Base-by-base conservation (phyloP, 768 basidiomycete genomes). In the Termitomyces sp. region DNA sequence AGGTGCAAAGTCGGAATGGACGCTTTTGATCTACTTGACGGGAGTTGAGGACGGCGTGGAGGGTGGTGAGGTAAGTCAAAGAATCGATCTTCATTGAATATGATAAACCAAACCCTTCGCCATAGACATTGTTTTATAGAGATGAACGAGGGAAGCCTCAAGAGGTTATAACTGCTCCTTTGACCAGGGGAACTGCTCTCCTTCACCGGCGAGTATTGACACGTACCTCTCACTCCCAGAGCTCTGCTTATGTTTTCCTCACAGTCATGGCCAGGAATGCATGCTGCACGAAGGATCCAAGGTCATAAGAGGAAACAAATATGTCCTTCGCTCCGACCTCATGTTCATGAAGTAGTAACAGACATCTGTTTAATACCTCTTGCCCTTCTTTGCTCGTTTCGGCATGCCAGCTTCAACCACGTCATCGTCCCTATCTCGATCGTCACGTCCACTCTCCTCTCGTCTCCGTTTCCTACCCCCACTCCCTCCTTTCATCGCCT, bases 371-470 rank as follows among this genome's bases (percentile, higher is more conserved):
- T 77, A 74, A 28, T 75, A 71, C 68, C 79, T 88, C 16, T 43
- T 42, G 14, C 64, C 67, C 58, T 70, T 75, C 66, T 79, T 86
- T 73, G 82, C 85, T 55, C 74, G 73, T 42, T 64, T 72, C 16
- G 92, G 91, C 82, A 96, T 85, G 2, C 94, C 95, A 44, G 91
- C 94, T 72, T 98, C 90, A 8, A 92, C 84, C 19, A 86, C 77
- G 73, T 98, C 96, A 66, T 99, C 96, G 62, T 98, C 96, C 58
- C 94, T 76, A 72, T 97, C 95, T 66, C 81, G 79, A 52, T 92
- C 88, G 65, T 94, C 94, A 56, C 75, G 77, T 19, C 79, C 72
- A 45, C 73, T 72, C 11, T 69, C 71, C 21, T 80, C 79, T 16
- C 79, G 76, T 58, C 74, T 70, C 48, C 74, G 69, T 52, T 78